These are phyloP conservation scores for Colletotrichum spaethianum DNA, from an alignment of 2,329 filamentous ascomycete species.

Conservation along the genomic window DNA sequence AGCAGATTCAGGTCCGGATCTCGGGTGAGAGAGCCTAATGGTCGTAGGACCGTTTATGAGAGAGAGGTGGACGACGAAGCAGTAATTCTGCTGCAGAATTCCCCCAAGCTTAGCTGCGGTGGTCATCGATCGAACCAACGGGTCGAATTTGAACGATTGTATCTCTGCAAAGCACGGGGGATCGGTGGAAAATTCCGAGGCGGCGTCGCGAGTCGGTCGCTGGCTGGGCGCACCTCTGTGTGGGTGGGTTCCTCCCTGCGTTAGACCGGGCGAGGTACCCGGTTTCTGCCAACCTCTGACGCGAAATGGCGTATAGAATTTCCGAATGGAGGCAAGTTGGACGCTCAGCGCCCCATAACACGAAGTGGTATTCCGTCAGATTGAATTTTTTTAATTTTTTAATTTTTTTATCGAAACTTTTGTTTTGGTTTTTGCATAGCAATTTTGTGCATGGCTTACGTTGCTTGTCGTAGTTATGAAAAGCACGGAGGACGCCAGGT, in stretches of 20 bases:
- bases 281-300: conserved; percentile 30
- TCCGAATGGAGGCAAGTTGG: conserved; percentile 39
- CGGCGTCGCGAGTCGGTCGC: neutral
- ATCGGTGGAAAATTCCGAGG: too few species aligned
- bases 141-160: neutral
- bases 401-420: neutral
- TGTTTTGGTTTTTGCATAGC: neutral
- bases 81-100: neutral
- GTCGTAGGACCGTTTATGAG: neutral
- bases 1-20: neutral
- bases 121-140: neutral
- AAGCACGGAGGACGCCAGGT: too few species aligned
- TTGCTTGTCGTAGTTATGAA: neutral
- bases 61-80: neutral
- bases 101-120: neutral
- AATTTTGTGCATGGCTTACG: neutral
- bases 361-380: neutral
- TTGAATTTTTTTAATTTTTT: neutral
- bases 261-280: conserved; percentile 26
- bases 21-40: neutral
- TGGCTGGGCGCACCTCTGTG: neutral
- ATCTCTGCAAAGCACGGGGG: neutral
- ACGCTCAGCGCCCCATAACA: conserved; percentile 15
- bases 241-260: neutral
- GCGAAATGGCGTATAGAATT: conserved; percentile 35